Base-by-base conservation (phyloP, 176 grass and related monocot species). In the Phragmites australis region DNA sequence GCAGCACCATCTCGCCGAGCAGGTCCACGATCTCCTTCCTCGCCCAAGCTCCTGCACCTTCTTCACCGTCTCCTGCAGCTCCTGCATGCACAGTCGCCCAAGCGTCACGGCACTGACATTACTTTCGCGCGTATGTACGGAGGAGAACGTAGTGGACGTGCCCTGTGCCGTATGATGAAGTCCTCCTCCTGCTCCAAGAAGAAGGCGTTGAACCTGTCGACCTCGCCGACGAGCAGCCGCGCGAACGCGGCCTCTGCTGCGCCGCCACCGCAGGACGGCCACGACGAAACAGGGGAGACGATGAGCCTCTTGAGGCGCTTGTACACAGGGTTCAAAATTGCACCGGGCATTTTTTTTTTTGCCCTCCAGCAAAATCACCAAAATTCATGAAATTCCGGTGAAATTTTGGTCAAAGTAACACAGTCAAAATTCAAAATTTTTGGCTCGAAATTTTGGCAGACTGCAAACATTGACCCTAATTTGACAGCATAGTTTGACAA, bases 131-230 rank as follows among this genome's bases (percentile, higher is more conserved):
- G n/a, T n/a, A n/a, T n/a, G n/a, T n/a, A n/a, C n/a, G n/a, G n/a
- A n/a, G n/a, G n/a, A n/a, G n/a, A n/a, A n/a, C n/a, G n/a, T n/a
- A n/a, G n/a, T n/a, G n/a, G n/a, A 44, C 40, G 29, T 51, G 89
- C 89, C 91, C 62, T 88, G 34, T 84, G 91, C 48, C 75, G 82
- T 29, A 97, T 97, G 89, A 97, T 77, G 89, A 91, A 93, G 29
- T 91, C 91, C 47, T 93, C 94, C 81, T 97, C 94, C 83, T 88
- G 88, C 82, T 97, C 91, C 13, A 91, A 55, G 82, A 97, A 97
- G 78, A 97, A 93, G 62, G 74, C 75, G 77, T 97, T 97, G 78
- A 97, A 88, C 80, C 93, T 88, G 47, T 91, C 91, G 32, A 97
- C 67, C 87, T 97, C 84, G 68, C 66, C 76, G 37, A 90, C 49